A percentile compares a stretch with the other conserved stretches of the same genome.
Evolutionary conservation across 148 eudicot species (phyloP).

Genomic region (Bassia scoparia): DNA sequence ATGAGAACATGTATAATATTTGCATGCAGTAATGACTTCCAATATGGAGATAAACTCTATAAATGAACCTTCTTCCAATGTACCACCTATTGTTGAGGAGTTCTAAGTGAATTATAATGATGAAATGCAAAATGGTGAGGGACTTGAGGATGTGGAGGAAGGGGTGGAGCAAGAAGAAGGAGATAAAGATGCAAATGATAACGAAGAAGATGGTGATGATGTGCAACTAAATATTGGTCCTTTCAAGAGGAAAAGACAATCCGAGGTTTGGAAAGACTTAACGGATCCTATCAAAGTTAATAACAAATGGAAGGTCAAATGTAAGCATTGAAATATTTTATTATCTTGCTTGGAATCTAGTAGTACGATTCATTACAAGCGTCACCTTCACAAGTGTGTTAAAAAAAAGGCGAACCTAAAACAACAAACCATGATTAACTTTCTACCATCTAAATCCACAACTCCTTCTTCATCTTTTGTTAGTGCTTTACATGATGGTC

Average conservation of each 20-base stretch:
- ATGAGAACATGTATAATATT: too few relatives aligned
- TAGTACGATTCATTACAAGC: neutral
- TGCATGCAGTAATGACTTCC: too few relatives aligned
- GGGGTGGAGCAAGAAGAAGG: neutral
- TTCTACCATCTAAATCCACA: constrained; percentile 3
- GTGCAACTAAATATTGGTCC: neutral
- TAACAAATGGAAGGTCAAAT: too few relatives aligned
- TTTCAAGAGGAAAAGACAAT: neutral
- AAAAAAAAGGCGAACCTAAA: neutral
- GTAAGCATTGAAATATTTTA: too few relatives aligned
- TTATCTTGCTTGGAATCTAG: too few relatives aligned
- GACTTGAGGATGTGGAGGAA: neutral
- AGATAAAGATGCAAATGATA: neutral
- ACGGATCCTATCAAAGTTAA: neutral
- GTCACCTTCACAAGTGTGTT: neutral
- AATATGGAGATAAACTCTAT: too few relatives aligned
- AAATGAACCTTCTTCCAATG: too few relatives aligned
- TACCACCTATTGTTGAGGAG: too few relatives aligned
- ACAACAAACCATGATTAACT: neutral
- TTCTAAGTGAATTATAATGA: neutral
- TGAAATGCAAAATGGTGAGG: neutral
- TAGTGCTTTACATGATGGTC: too few relatives aligned
- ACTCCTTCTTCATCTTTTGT: neutral
- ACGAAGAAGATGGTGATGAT: neutral
- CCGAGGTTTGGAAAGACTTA: neutral